Base-by-base conservation (phyloP, 257 asterid genomes). In the Hygrophila difformis region DNA sequence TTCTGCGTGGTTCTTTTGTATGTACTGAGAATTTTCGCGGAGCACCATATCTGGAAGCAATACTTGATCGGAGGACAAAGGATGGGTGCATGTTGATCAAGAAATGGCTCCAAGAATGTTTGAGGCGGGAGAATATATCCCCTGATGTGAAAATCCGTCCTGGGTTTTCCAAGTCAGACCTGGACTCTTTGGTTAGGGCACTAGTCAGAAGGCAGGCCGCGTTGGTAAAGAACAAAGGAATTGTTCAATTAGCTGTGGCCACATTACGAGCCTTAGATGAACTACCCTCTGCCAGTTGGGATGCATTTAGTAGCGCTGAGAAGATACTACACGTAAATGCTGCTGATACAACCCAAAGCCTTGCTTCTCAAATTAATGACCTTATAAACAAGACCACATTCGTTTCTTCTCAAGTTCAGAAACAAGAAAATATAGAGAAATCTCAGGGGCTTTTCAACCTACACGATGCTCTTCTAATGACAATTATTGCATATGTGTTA, bases 361-460 rank as follows among this genome's bases (percentile, higher is more conserved):
- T 91, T 49, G 93, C 99, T 59, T 82, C 99, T 61, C 99, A 88
- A 76, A 78, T 91, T 56, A 70, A 84, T 42, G 99, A 91, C 71
- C 93, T 91, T 67, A 76, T 86, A 51, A 91, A 81, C 39, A 91
- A 86, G 70, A 76, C 95, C 50, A 65, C 89, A 55, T 56, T 82
- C 36, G 80, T 59, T 24, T 72, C 79, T 45, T 68, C 76, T 2
- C 82, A 57, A 59, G 69, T 44, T 53, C 63, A 58, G 29, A 66
- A 70, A 51, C 62, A 49, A 42, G 46, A 50, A 33, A 46, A 60
- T 49, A 31, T 14, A 14, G 77, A 61, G 51, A 69, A 67, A 28
- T 60, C 82, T 11, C 69, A 16, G 55, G 95, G 89, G 28, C 45
- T 91, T 22, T 76, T 86, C 51, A 65, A 78, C 47, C 91, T 91